phyloP scores from a whole-genome alignment of 768 basidiomycete species.

The Suillus decipiens region DNA sequence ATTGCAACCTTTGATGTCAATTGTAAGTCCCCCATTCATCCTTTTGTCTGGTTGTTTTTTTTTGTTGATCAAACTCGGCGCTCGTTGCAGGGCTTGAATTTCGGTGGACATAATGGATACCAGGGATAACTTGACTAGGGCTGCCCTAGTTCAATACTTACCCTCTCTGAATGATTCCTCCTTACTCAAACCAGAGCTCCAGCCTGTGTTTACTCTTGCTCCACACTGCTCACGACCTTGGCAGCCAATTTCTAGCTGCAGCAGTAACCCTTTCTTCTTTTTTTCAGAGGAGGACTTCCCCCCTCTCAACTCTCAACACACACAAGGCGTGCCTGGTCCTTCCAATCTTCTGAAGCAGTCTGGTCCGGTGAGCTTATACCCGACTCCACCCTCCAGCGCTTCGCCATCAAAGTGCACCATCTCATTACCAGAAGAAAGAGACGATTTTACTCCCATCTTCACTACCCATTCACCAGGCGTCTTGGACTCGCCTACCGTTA shows the following conservation, averaged over 20 bases:
- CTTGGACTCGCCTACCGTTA: slow-evolving; percentile 37
- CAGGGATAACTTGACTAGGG: slow-evolving; percentile 32
- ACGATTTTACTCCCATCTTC: slow-evolving; percentile 21
- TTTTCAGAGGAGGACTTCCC: slow-evolving; percentile 18
- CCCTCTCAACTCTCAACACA: slow-evolving; percentile 19
- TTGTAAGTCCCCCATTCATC: slow-evolving; percentile 15
- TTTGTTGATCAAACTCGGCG: slow-evolving; percentile 3
- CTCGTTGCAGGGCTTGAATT: slow-evolving; percentile 33
- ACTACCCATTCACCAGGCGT: slow-evolving; percentile 32
- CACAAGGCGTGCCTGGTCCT: slow-evolving; percentile 17
- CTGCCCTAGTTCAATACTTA: slow-evolving; percentile 26
- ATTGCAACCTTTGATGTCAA: slow-evolving; percentile 25
- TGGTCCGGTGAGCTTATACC: slow-evolving; percentile 26
- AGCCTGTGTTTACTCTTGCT: slow-evolving; percentile 21
- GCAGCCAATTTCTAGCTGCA: slow-evolving; percentile 21
- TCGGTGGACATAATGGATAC: slow-evolving; percentile 33
- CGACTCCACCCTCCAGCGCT: slow-evolving; percentile 28
- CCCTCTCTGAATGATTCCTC: slow-evolving; percentile 13
- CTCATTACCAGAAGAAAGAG: slow-evolving; percentile 28
- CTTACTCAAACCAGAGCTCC: slow-evolving; percentile 17
- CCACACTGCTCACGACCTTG: slow-evolving; percentile 18
- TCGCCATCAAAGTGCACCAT: slow-evolving; percentile 28
- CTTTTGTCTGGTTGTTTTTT: slow-evolving; percentile 5
- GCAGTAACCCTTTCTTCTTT: slow-evolving; percentile 26
- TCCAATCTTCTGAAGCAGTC: slow-evolving; percentile 18